A percentile compares a stretch with the other conserved stretches of the same genome.
Evolutionary conservation across 805 yeast species (phyloP).

Genomic region (Starmerella roubikii): DNA sequence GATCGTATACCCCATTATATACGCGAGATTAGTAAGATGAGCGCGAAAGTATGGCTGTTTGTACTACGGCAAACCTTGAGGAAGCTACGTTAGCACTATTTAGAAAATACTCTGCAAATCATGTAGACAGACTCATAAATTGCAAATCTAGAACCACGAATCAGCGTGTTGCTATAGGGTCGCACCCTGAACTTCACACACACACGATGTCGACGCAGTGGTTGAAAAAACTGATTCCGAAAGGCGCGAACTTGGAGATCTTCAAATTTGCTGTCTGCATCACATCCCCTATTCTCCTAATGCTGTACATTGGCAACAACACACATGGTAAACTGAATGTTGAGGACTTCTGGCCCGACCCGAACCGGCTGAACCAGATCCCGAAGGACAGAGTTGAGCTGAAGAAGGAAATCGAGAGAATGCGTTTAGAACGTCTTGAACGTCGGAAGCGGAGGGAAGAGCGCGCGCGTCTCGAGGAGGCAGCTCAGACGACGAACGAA

Average conservation of each 20-base stretch:
- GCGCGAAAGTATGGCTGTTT: too few species aligned
- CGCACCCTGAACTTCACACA: too few species aligned
- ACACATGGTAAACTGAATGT: slow-evolving; percentile 79
- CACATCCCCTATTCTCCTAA: slow-evolving; percentile 74
- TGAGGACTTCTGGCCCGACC: slow-evolving; percentile 96
- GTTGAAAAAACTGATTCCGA: slow-evolving; percentile 10
- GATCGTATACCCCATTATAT: too few species aligned
- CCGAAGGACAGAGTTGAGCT: slow-evolving; percentile 91
- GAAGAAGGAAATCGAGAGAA: slow-evolving; percentile 79
- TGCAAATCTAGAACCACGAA: too few species aligned
- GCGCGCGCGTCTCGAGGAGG: neutral
- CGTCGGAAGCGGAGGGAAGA: slow-evolving; percentile 5
- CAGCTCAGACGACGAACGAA: neutral
- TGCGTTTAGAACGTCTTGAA: slow-evolving; percentile 51
- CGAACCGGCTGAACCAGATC: slow-evolving; percentile 73
- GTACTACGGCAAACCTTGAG: too few species aligned
- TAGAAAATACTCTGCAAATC: too few species aligned
- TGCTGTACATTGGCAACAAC: slow-evolving; percentile 86
- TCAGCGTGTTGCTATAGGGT: too few species aligned
- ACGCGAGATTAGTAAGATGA: too few species aligned
- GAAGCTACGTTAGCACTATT: too few species aligned
- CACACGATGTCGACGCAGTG: slow-evolving; percentile 1
- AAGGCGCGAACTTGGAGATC: slow-evolving; percentile 21
- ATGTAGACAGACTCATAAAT: too few species aligned
- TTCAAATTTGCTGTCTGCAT: slow-evolving; percentile 66